Evolutionary conservation across 805 yeast genomes (phyloP), one percentile per base, ranked within the genome.

Genomic region (Clavispora vitiphila): DNA sequence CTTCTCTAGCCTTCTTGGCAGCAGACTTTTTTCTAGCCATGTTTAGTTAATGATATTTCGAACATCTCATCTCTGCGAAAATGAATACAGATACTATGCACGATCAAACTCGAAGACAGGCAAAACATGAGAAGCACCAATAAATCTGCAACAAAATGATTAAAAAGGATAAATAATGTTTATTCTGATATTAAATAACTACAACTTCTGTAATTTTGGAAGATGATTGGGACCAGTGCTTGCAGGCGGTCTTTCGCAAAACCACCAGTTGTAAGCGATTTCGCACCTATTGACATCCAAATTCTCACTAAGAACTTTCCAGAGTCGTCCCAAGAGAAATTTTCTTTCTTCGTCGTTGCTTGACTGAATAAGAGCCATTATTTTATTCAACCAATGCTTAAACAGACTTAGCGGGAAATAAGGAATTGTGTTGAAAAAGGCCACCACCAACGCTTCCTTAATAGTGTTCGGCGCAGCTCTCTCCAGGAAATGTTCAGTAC

Each of bases 11-110:
- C 56, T 67, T 82, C 57, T 82, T 84, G 42, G 89, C 71, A 31
- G 90, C 89, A 19, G 91, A 83, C 73, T 86, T 86, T 81, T 86
- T 86, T 78, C 95, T 81, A 34, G 93, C 82, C 95, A 86, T 86
- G 18, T 44, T 27, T 12, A 12, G 34, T 23, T 9, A 21, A 27
- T 22, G 29, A 22, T 16, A 16, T 21, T 29, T 29, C 32, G 19
- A 29, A 9, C 34, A 49, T 37, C 52, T 46, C 52, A 41, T 42
- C 51, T 45, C 46, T n/a, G 19, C 25, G 34, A 35, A 24, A 24
- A 36, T 36, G 11, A 15, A 22, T 15, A 10, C 23, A n/a, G 15
- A 16, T 22, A 34, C n/a, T 21, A 18, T 25, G 38, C 36, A 35
- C 8, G 35, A 32, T 26, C 30, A 26, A 24, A 10, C 5, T 10